Evolutionary conservation across 345 rosid species (phyloP).

Genomic region (Populus simonii): DNA sequence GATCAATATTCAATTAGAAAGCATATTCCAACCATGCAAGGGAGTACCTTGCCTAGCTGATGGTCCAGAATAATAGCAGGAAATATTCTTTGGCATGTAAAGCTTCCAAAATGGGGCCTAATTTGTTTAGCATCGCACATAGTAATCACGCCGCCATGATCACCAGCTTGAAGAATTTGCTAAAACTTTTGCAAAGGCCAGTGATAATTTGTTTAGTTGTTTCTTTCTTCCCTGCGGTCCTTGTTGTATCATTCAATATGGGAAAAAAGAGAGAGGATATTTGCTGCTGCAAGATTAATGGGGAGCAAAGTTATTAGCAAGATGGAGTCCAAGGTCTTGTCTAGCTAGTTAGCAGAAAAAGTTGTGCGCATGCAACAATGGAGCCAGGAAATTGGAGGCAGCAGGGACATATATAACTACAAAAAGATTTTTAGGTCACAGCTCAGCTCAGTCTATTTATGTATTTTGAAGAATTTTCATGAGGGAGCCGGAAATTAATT

Average conservation of each 20-base stretch:
- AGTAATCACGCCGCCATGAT: slow-evolving; percentile 35
- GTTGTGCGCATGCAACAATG: not conserved
- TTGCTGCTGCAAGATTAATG: not conserved
- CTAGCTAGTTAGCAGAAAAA: not conserved
- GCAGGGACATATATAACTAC: not conserved
- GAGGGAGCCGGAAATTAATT: not conserved
- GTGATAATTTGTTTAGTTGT: not conserved
- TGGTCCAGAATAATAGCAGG: not conserved
- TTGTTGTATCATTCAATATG: not conserved
- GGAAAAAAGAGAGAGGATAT: not conserved
- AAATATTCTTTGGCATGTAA: not conserved
- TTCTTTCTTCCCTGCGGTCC: not conserved
- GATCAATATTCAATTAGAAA: not conserved
- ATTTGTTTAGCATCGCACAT: slow-evolving; percentile 13
- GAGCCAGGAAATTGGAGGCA: not conserved
- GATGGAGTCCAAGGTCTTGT: not conserved
- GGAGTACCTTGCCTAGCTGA: not conserved
- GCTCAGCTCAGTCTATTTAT: not conserved
- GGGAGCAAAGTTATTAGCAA: not conserved
- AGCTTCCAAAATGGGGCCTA: slow-evolving; percentile 26
- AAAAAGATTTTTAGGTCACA: not conserved
- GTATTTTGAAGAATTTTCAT: not conserved
- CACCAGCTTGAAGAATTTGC: slow-evolving; percentile 4
- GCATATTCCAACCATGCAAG: not conserved
- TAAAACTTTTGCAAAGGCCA: not conserved